These are phyloP conservation scores for Globisporangium acanthophoron DNA, from an alignment of 352 stramenopile species.

Conservation along the genomic window DNA sequence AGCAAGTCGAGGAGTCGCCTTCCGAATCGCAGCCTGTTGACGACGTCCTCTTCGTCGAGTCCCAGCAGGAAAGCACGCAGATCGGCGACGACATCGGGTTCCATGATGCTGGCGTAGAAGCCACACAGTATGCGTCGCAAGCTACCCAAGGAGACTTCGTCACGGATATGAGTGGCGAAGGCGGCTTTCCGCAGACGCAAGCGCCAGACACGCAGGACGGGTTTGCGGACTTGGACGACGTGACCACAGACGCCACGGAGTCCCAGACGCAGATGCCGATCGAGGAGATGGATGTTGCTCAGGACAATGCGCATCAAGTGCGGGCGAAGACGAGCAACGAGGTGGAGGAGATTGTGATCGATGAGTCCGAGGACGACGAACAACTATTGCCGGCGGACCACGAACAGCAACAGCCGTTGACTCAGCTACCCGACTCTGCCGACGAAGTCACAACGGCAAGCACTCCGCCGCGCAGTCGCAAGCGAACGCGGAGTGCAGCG, in stretches of 20 bases:
- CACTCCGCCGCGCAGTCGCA: background rate
- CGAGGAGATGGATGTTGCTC: background rate
- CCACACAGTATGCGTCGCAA: background rate
- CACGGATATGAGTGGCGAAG: background rate
- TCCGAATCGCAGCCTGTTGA: background rate
- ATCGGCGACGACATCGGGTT: background rate
- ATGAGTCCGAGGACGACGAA: background rate
- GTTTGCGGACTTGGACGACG: background rate
- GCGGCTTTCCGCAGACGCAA: constrained; percentile 7
- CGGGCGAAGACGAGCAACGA: background rate
- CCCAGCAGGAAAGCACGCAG: background rate
- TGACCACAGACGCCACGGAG: background rate
- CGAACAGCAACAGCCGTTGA: background rate
- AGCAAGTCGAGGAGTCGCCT: background rate
- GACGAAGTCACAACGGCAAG: background rate
- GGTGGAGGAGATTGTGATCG: background rate
- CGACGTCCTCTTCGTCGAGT: background rate
- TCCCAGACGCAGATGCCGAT: background rate
- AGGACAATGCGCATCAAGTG: background rate
- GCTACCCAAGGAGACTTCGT: background rate
- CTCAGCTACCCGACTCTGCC: background rate
- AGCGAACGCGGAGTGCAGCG: background rate
- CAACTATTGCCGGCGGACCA: background rate
- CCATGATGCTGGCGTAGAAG: background rate
- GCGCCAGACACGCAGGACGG: constrained; percentile 4